Base-by-base conservation (phyloP, 176 grass and related monocot genomes). In the Otatea glauca region DNA sequence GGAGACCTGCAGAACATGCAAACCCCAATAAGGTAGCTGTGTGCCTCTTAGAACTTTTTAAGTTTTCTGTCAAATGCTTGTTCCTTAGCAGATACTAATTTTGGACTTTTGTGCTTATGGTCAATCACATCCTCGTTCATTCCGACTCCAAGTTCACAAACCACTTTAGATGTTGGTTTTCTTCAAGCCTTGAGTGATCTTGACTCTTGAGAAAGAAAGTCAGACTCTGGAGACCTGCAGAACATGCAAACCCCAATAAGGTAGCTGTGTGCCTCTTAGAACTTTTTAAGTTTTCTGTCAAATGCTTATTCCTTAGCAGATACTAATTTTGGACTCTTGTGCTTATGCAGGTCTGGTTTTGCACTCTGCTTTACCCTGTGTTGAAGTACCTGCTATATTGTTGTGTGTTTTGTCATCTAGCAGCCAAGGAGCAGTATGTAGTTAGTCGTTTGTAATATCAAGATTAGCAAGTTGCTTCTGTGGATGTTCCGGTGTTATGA, bases 271-370 rank as follows among this genome's bases (percentile, higher is more conserved):
- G 64, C 21, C 21, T 59, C 16, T 5, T 25, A 6, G 15, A 62
- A 18, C 24, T 69, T 45, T 61, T n/a, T n/a, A n/a, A n/a, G n/a
- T n/a, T 68, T 35, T 27, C 4, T 61, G 4, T 2, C 1, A 25
- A 48, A 75, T 74, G 20, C 49, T 76, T 21, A 5, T 68, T 60
- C 2, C 13, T 39, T 24, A 1, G 1, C 8, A 39, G 15, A 29
- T 82, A 4, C 70, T 76, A 18, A 87, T 59, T 12, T 76, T 56
- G 62, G 21, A 76, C 4, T 76, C 7, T 0, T 55, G 17, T 75
- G 11, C 21, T 76, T 25, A 67, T 82, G 78, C 71, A 87, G 85
- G 85, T 79, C 74, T 75, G 18, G 70, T 56, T 61, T 16, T 44
- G 48, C 24, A 4, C 21, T 24, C 18, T 14, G 0, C 25, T 29